Evolutionary conservation across 805 yeast species (phyloP).

Genomic region (Candida multigemmis): DNA sequence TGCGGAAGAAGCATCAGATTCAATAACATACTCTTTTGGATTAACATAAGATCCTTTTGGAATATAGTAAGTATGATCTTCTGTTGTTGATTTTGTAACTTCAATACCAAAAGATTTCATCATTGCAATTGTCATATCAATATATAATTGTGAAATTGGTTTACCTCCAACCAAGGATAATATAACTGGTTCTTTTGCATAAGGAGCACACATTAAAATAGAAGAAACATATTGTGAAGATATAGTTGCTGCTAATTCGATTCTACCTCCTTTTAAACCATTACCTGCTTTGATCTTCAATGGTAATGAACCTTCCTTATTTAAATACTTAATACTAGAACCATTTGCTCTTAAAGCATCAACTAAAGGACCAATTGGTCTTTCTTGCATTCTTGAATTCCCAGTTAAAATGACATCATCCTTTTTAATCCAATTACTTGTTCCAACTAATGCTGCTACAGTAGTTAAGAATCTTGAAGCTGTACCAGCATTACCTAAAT

Average conservation of each 20-base stretch:
- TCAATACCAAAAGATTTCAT: slow-evolving; percentile 83
- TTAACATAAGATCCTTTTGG: slow-evolving; percentile 76
- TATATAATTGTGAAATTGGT: slow-evolving; percentile 91
- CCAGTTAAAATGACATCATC: slow-evolving; percentile 70
- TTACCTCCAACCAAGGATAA: slow-evolving; percentile 89
- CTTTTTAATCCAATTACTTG: slow-evolving; percentile 16
- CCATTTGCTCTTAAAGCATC: slow-evolving; percentile 85
- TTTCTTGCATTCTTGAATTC: slow-evolving; percentile 92
- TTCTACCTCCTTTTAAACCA: slow-evolving; percentile 80
- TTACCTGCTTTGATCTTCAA: slow-evolving; percentile 59
- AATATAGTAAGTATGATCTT: slow-evolving; percentile 80
- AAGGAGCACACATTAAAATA: slow-evolving; percentile 94
- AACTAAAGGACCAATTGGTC: slow-evolving; percentile 94
- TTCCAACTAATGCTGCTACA: slow-evolving; percentile 74
- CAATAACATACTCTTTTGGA: slow-evolving; percentile 81
- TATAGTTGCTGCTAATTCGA: slow-evolving; percentile 90
- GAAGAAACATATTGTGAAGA: slow-evolving; percentile 98
- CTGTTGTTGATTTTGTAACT: slow-evolving; percentile 61
- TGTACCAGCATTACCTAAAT: slow-evolving; percentile 96
- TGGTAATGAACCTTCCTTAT: slow-evolving; percentile 78
- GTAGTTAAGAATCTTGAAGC: slow-evolving; percentile 93
- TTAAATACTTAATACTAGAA: slow-evolving; percentile 60
- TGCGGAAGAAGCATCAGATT: slow-evolving; percentile 96
- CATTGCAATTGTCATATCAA: slow-evolving; percentile 95
- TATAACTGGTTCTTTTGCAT: slow-evolving; percentile 82